Evolutionary conservation across 208 protist species (phyloP).

Genomic region (Dictyostelium gargantuum): DNA sequence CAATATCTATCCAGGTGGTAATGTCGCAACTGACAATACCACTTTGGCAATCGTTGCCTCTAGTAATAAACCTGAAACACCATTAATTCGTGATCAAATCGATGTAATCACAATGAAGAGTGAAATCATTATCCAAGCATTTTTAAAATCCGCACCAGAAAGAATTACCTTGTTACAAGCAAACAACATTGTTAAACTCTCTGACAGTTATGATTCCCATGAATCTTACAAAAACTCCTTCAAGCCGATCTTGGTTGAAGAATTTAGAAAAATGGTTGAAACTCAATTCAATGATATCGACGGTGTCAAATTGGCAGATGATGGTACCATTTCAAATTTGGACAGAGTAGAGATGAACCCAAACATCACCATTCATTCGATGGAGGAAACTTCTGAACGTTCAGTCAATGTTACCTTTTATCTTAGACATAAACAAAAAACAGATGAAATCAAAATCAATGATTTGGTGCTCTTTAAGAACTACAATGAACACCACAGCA

Average conservation of each 20-base stretch:
- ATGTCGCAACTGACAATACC: too few relatives aligned
- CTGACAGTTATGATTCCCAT: background rate
- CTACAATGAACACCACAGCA: background rate
- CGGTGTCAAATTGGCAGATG: background rate
- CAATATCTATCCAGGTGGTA: too few relatives aligned
- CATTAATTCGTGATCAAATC: background rate
- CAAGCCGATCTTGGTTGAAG: background rate
- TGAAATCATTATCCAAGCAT: background rate
- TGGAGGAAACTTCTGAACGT: background rate
- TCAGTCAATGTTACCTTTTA: background rate
- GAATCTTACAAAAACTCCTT: background rate
- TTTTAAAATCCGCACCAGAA: background rate
- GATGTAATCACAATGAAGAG: background rate
- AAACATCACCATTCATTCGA: background rate
- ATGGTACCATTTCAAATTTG: background rate
- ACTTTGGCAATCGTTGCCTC: background rate
- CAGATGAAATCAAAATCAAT: background rate
- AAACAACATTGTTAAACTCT: background rate
- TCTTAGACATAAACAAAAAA: background rate
- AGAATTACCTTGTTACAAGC: background rate
- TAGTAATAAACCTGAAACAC: background rate
- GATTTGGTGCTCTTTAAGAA: background rate
- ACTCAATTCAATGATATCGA: background rate
- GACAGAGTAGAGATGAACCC: background rate
- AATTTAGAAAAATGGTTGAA: background rate